Base-by-base conservation (phyloP, 768 basidiomycete species). In the Pleurotus platypus region DNA sequence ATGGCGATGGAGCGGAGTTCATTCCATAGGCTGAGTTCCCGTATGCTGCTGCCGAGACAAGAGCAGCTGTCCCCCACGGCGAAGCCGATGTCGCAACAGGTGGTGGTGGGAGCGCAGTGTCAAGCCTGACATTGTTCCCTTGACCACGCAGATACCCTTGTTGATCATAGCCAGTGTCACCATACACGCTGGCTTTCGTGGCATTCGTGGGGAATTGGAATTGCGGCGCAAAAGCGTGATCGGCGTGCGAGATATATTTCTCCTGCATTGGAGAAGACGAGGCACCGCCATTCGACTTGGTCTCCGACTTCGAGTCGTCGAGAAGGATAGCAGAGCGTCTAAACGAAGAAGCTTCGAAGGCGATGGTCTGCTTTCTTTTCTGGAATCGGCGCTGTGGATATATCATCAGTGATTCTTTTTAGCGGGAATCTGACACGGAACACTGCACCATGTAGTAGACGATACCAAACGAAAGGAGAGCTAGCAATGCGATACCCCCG, bases 291-390 rank as follows among this genome's bases (percentile, higher is more conserved):
- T 26, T n/a, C 15, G 22, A 3, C 11, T 38, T 50, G 51, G 51
- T 38, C 18, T 54, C 51, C 2, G 39, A 40, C 18, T 54, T 54
- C 2, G 79, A 76, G 60, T 87, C 86, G 48, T 82, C 74, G 20
- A 84, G 70, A 24, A 88, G 67, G 13, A 84, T 65, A 9, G 80
- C 81, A 15, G 88, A 89, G 55, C 85, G 83, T 51, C 82, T 80
- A 77, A 88, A 88, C 6, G 79, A 78, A 45, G 71, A 67, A 1
- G 84, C 0, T 72, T 72, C 16, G 74, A 68, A 22, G 68, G 73
- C 51, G 16, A 54, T 42, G 39, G n/a, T 38, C 38, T 54, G 38
- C 15, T 26, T 54, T 18, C 51, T 37, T 60, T 73, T 72, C 47
- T 75, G 71, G 27, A 70, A 72, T 37, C 78, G 79, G 51, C 78